Evolutionary conservation across 1,139 yeast species (phyloP), one percentile per base, ranked within the genome.

Genomic region (Suhomyces terraborum): DNA sequence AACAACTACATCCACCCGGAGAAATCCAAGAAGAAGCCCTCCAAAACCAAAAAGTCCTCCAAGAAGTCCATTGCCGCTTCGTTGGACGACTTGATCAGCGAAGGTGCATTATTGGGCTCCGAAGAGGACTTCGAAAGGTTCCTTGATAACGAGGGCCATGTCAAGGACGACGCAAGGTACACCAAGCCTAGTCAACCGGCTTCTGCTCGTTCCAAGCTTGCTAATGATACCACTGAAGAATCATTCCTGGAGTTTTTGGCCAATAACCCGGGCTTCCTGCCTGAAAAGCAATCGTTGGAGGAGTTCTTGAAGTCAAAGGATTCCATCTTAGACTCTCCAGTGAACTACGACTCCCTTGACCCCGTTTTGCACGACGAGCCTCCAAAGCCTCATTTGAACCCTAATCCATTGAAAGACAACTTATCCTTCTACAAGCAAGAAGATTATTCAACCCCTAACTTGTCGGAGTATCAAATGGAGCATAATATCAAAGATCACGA

Each of bases 21-120:
- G 46, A 48, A 47, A 46, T 51, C 46, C 45, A 48, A 54, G 48
- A 51, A 51, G 35, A 38, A 35, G 27, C 22, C 38, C 24, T 10
- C 25, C 25, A 38, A 37, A 37, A 6, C 36, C 35, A 55, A 53
- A 39, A 42, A 42, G 36, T 22, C 42, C 19, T 14, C 46, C 29
- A 39, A 36, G 14, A 43, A 42, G 36, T 53, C 64, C 20, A 56
- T 72, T 23, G 59, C 74, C 33, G 75, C 79, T 21, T 69, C 80
- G 0, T 70, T 80, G 49, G 82, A 75, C 46, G 83, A 80, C 33
- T 67, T 80, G 53, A 75, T 72, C 45, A 74, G 62, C 33, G 85
- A 80, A 52, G 86, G 87, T 17, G 85, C 84, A 0, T 63, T 81
- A 40, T 54, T 79, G 49, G 78, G 79, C 8, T 78, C 79, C 17